phyloP scores from a whole-genome alignment of 2,329 filamentous ascomycete genomes.

The Orbilia ellipsospora region DNA sequence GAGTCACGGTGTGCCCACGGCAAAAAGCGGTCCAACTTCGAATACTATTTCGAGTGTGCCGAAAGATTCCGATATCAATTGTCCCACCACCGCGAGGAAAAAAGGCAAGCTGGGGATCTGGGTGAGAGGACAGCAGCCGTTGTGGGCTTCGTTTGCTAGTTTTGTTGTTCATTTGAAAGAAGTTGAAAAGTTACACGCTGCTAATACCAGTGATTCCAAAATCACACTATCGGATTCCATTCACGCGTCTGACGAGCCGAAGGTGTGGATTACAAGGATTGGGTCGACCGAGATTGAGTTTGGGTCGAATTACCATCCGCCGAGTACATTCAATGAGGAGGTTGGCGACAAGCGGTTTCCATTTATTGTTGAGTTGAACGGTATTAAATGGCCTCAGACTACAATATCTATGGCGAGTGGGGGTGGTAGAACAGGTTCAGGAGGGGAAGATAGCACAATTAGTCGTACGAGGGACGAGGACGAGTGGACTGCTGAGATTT shows the following conservation, averaged over 20 bases:
- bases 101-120: conserved; percentile 69
- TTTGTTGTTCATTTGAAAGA: conserved; percentile 71
- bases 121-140: conserved; percentile 69
- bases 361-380: conserved; percentile 69
- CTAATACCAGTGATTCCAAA: conserved; percentile 66
- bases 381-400: conserved; percentile 69
- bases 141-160: conserved; percentile 70
- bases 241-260: conserved; percentile 64
- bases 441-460: conserved; percentile 56
- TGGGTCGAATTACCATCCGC: conserved; percentile 62
- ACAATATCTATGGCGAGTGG: conserved; percentile 63
- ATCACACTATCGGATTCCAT: conserved; percentile 58
- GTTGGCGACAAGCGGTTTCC: conserved; percentile 67
- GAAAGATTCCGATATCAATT: conserved; percentile 59
- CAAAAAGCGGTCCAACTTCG: conserved; percentile 48
- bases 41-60: conserved; percentile 51
- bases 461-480: conserved; percentile 56
- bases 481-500: conserved; percentile 59
- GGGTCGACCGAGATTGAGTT: conserved; percentile 68
- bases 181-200: conserved; percentile 65
- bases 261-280: conserved; percentile 69
- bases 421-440: conserved; percentile 18
- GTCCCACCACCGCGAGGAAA: conserved; percentile 63
- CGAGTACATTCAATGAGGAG: conserved; percentile 54
- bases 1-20: conserved; percentile 27